Conservation (phyloP, 495 filamentous ascomycete genomes). For the Arthonia radiata region DNA sequence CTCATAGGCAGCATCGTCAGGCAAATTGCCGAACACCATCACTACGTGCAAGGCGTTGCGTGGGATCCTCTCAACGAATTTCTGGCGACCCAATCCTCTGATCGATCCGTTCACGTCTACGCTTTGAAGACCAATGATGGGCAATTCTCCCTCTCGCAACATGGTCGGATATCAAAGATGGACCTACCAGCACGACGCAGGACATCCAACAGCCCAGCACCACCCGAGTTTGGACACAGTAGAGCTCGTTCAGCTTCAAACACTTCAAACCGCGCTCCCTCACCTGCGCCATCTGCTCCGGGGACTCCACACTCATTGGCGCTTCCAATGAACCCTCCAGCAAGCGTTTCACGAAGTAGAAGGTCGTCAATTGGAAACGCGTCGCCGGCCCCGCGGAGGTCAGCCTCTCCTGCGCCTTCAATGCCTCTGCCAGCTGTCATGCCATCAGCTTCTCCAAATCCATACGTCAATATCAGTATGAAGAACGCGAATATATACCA, state of each 20-base stretch:
- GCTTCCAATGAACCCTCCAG: constrained; percentile 87
- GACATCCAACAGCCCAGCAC: constrained; percentile 79
- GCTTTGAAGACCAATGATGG: constrained; percentile 89
- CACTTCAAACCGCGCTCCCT: constrained; percentile 33
- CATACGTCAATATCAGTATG: constrained; percentile 38
- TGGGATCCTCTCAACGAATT: constrained; percentile 98
- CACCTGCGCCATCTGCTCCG: constrained; percentile 72
- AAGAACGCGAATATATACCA: constrained; percentile 79
- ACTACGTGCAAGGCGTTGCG: constrained; percentile 95
- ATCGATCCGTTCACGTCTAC: constrained; percentile 94
- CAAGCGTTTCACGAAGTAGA: constrained; percentile 48
- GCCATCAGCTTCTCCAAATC: constrained; percentile 68
- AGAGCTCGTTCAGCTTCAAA: constrained; percentile 32
- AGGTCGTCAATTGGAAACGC: constrained; percentile 93
- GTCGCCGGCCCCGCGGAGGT: constrained; percentile 57
- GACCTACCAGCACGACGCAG: constrained; percentile 77
- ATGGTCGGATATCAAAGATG: constrained; percentile 57
- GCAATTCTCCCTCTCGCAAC: constrained; percentile 64
- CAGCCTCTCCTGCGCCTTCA: constrained; percentile 85
- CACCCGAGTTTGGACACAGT: constrained; percentile 45
- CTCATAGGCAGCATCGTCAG: constrained; percentile 58
- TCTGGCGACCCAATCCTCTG: constrained; percentile 92
- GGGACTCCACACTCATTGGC: constrained; percentile 82
- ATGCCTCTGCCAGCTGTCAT: constrained; percentile 91
- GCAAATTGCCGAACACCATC: constrained; percentile 95